Percentiles rank a stretch among this genome's conserved stretches.
phyloP scores from a whole-genome alignment of 345 rosid species.

The Gossypium herbaceum region DNA sequence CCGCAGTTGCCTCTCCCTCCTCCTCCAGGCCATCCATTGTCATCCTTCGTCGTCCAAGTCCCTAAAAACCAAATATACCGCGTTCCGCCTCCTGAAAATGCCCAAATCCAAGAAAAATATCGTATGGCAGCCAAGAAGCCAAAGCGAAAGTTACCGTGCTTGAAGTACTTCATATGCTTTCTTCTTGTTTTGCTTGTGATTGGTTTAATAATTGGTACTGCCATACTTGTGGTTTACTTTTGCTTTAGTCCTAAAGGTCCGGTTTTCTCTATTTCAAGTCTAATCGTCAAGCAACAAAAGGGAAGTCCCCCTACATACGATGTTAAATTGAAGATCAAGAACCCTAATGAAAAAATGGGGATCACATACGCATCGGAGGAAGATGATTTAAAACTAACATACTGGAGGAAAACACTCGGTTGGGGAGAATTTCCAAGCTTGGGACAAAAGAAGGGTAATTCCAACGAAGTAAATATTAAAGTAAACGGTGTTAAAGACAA shows the following conservation, averaged over 20 bases:
- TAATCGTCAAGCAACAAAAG: background rate
- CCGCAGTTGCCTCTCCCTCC: background rate
- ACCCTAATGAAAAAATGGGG: slow-evolving; percentile 34
- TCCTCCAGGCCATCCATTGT: background rate
- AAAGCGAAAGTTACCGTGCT: background rate
- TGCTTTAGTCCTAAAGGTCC: background rate
- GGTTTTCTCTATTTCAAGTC: background rate
- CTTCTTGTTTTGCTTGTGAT: background rate
- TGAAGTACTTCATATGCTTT: background rate
- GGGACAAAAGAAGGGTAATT: slow-evolving; percentile 24
- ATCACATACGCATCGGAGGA: slow-evolving; percentile 24
- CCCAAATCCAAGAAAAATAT: background rate
- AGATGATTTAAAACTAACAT: slow-evolving; percentile 27
- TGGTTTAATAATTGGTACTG: background rate
- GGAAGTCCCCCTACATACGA: slow-evolving; percentile 4
- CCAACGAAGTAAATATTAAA: slow-evolving; percentile 14
- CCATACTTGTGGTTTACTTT: background rate
- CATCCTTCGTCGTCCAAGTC: slow-evolving; percentile 28
- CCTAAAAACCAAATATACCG: slow-evolving; percentile 33
- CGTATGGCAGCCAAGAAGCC: background rate
- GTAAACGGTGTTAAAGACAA: slow-evolving; percentile 15
- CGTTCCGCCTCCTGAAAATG: slow-evolving; percentile 30
- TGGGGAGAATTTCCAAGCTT: slow-evolving; percentile 32
- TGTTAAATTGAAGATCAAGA: slow-evolving; percentile 28
- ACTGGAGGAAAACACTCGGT: slow-evolving; percentile 36